Percentiles rank a stretch among this genome's conserved stretches.
phyloP scores from a whole-genome alignment of 805 yeast species.

The Candida xiaguanensis region DNA sequence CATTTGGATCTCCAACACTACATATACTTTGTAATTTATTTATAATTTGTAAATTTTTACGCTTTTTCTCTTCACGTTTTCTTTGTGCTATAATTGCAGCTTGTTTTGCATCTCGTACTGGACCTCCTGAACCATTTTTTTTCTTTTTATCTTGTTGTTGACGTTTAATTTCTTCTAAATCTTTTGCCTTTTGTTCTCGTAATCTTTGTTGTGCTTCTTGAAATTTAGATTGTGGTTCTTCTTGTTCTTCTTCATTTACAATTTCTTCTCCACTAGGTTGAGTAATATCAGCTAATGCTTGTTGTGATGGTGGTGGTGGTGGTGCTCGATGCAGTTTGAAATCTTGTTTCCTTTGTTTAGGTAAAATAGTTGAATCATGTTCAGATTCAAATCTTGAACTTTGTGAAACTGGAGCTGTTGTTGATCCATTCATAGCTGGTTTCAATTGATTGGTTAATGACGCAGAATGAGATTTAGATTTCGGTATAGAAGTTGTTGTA shows the following conservation, averaged over 20 bases:
- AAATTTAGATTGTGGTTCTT: constrained; percentile 4
- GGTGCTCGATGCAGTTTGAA: constrained; percentile 36
- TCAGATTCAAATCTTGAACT: constrained; percentile 23
- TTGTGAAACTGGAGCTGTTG: constrained; percentile 36
- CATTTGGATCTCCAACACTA: constrained; percentile 79
- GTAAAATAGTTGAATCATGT: constrained; percentile 8
- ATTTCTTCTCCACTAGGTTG: constrained; percentile 3
- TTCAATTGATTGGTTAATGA: constrained; percentile 30
- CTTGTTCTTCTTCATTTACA: no score
- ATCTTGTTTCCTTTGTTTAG: constrained; percentile 21
- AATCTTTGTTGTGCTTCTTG: constrained; percentile 9
- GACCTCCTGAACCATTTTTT: constrained; percentile 18
- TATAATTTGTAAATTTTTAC: constrained; percentile 67
- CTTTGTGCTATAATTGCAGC: constrained; percentile 58
- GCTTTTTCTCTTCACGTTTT: constrained; percentile 75
- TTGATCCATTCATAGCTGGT: constrained; percentile 17
- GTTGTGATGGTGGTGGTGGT: constrained; percentile 37
- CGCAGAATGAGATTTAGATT: constrained; percentile 39
- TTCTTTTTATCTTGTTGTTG: constrained; percentile 12
- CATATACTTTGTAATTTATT: constrained; percentile 73
- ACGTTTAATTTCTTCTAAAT: constrained; percentile 5
- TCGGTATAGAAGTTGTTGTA: constrained; percentile 24
- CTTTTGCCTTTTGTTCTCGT: constrained; percentile 7
- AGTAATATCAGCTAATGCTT: constrained; percentile 17
- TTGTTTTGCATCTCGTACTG: constrained; percentile 48